phyloP scores from a whole-genome alignment of 2,329 filamentous ascomycete species.

The Xylaria sp. region DNA sequence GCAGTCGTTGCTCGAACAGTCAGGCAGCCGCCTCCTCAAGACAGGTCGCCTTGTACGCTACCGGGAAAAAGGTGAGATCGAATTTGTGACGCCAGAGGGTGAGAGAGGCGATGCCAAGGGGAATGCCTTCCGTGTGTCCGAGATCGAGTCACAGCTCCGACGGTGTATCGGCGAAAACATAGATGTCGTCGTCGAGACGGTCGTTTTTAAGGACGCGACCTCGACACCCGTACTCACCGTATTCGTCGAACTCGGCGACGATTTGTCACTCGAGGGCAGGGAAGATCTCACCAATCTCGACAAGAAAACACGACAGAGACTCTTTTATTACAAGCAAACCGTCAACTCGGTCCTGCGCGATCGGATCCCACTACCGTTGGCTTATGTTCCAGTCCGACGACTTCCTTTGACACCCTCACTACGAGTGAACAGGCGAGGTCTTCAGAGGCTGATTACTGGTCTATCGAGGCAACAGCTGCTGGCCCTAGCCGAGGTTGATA shows the following conservation, averaged over 20 bases:
- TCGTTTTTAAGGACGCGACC: conserved; percentile 51
- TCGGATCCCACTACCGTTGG: conserved; percentile 50
- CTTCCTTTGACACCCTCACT: conserved; percentile 57
- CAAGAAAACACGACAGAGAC: conserved; percentile 48
- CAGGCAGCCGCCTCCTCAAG: conserved; percentile 47
- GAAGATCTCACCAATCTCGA: conserved; percentile 48
- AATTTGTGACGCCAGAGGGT: conserved; percentile 52
- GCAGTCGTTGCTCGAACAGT: conserved; percentile 32
- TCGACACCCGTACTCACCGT: conserved; percentile 50
- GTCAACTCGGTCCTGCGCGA: conserved; percentile 50
- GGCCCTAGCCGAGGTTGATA: conserved; percentile 47
- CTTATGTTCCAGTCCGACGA: conserved; percentile 54
- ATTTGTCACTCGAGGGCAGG: conserved; percentile 44
- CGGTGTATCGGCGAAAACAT: conserved; percentile 52
- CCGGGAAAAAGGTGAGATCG: conserved; percentile 53
- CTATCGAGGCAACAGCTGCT: conserved; percentile 52
- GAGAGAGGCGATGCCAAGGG: conserved; percentile 51
- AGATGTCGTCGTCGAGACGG: conserved; percentile 55
- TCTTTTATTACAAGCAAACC: conserved; percentile 51
- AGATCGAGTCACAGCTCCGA: conserved; percentile 55
- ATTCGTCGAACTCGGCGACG: conserved; percentile 55
- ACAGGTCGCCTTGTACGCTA: conserved; percentile 58
- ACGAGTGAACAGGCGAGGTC: conserved; percentile 55
- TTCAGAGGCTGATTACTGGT: conserved; percentile 52
- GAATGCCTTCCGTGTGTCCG: conserved; percentile 47